phyloP scores from a whole-genome alignment of 2,329 filamentous ascomycete genomes.

The Fusarium sp. region DNA sequence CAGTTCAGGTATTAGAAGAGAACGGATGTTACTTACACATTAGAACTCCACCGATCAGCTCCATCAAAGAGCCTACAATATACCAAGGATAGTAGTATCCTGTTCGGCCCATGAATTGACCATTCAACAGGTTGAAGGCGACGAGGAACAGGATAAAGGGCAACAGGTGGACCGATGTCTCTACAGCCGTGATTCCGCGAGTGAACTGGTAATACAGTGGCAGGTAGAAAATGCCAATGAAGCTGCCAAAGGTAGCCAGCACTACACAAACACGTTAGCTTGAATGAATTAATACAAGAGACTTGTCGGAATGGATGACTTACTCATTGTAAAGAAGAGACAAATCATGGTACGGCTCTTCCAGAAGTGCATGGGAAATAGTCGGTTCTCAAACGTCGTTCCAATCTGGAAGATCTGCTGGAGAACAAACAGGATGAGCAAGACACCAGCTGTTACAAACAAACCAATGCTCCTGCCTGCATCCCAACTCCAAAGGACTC shows the following conservation, averaged over 20 bases:
- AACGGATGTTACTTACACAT: neutral
- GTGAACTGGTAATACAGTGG: constrained; percentile 13
- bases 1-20: accelerated
- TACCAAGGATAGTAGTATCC: constrained; percentile 21
- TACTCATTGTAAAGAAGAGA: constrained; percentile 52
- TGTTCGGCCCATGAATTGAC: constrained; percentile 6
- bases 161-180: constrained; percentile 3
- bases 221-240: constrained; percentile 19
- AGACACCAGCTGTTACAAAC: constrained; percentile 53
- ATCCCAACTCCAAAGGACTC: constrained; percentile 57
- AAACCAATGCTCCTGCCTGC: constrained; percentile 55
- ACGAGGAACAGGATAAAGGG: constrained; percentile 13
- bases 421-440: constrained; percentile 52
- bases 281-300: neutral
- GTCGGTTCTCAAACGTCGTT: constrained; percentile 28
- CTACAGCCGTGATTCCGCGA: neutral
- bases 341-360: constrained; percentile 49
- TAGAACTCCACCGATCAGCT: neutral
- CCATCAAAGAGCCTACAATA: neutral
- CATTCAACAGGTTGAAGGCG: constrained; percentile 9
- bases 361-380: constrained; percentile 62
- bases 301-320: neutral
- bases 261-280: neutral
- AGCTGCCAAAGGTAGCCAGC: constrained; percentile 10
- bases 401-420: constrained; percentile 52